phyloP scores from a whole-genome alignment of 306 rosid species.

The Ziziphus jujuba region DNA sequence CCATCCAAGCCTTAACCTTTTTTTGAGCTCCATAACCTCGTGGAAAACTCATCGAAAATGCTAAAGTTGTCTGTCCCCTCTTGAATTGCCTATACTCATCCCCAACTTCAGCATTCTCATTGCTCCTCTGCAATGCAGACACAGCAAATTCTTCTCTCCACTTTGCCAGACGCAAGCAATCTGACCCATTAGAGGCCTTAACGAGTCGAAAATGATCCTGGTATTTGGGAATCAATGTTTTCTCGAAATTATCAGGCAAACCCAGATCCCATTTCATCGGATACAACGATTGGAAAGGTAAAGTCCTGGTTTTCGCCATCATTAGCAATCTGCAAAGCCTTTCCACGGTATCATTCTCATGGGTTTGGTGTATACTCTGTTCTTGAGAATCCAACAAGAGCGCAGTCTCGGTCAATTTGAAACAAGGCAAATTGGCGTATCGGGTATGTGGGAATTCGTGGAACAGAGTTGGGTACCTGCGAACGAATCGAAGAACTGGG shows the following conservation, averaged over 20 bases:
- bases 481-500: constrained; percentile 87
- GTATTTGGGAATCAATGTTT: constrained; percentile 55
- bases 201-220: constrained; percentile 52
- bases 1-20: constrained; percentile 89
- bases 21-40: constrained; percentile 85
- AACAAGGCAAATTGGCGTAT: constrained; percentile 69
- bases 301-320: constrained; percentile 60
- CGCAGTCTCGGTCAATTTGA: constrained; percentile 75
- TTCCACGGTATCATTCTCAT: constrained; percentile 53
- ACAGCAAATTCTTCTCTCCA: constrained; percentile 72
- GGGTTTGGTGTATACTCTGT: constrained; percentile 42
- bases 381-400: constrained; percentile 60
- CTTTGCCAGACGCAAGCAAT: constrained; percentile 32
- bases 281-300: constrained; percentile 49
- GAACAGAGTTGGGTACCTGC: constrained; percentile 84
- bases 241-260: constrained; percentile 71
- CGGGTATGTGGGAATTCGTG: constrained; percentile 84
- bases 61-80: constrained; percentile 62
- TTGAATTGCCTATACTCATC: constrained; percentile 66
- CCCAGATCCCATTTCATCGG: constrained; percentile 88
- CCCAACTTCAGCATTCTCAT: constrained; percentile 37
- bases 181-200: constrained; percentile 52
- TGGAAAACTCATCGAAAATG: constrained; percentile 80
- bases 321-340: constrained; percentile 68
- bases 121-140: constrained; percentile 67